Conservation (phyloP, 2,329 filamentous ascomycete genomes). For the Cladophialophora bantiana region DNA sequence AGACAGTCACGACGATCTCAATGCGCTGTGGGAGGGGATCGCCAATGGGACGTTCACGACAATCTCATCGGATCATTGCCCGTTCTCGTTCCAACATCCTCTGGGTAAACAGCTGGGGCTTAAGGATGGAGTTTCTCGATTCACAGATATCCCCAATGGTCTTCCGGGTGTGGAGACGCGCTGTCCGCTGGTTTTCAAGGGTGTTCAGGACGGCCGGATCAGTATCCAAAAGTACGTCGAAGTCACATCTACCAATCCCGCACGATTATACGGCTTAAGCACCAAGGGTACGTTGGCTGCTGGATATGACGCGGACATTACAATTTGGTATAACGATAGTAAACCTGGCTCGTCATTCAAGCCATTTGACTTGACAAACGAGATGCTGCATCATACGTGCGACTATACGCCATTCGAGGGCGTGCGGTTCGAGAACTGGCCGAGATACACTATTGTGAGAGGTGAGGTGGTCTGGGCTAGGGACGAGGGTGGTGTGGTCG, state of each 20-base stretch:
- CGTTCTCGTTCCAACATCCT: slow-evolving; percentile 48
- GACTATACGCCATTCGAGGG: slow-evolving; percentile 49
- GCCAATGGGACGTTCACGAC: slow-evolving; percentile 62
- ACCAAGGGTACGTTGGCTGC: slow-evolving; percentile 51
- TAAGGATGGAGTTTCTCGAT: slow-evolving; percentile 38
- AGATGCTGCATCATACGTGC: slow-evolving; percentile 45
- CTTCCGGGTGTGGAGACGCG: slow-evolving; percentile 53
- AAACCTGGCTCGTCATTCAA: slow-evolving; percentile 1
- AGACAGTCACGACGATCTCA: slow-evolving; percentile 55
- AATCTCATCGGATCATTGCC: slow-evolving; percentile 58
- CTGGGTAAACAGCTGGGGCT: slow-evolving; percentile 47
- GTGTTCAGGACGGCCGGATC: slow-evolving; percentile 30
- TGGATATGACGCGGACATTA: slow-evolving; percentile 53
- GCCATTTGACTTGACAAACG: slow-evolving; percentile 41
- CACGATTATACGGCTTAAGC: slow-evolving; percentile 53
- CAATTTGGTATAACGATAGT: slow-evolving; percentile 50
- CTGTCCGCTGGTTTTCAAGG: slow-evolving; percentile 49
- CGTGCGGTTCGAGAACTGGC: slow-evolving; percentile 44
- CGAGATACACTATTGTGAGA: slow-evolving; percentile 45
- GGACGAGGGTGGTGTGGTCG: slow-evolving; percentile 17
- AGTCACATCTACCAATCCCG: slow-evolving; percentile 53
- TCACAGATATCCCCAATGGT: slow-evolving; percentile 53
- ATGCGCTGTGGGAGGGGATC: slow-evolving; percentile 59
- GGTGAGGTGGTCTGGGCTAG: slow-evolving; percentile 43
- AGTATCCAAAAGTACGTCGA: slow-evolving; percentile 48